Evolutionary conservation across 257 asterid genomes (phyloP).

Genomic region (Datura wrightii): DNA sequence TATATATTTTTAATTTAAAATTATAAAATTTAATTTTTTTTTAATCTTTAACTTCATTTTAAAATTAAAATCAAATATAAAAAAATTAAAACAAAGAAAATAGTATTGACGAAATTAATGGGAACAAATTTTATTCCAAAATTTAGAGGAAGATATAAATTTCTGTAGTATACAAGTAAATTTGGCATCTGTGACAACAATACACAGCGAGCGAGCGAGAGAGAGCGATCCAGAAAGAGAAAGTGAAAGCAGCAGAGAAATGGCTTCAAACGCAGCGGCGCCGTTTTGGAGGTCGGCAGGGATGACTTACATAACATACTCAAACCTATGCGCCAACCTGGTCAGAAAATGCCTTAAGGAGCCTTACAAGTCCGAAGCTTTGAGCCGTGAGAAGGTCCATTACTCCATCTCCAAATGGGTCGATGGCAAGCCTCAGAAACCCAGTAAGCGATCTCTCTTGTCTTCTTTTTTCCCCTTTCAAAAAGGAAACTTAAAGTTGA

Average conservation of each 20-base stretch:
- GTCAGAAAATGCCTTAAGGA: constrained; percentile 92
- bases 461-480: background rate
- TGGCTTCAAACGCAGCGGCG: constrained; percentile 69
- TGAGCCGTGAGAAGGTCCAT: constrained; percentile 89
- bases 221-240: constrained; percentile 32
- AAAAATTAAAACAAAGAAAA: too few species aligned
- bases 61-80: too few species aligned
- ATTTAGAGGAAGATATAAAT: too few species aligned
- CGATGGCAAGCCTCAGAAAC: constrained; percentile 37
- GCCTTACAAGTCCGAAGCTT: constrained; percentile 72
- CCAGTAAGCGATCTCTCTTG: constrained; percentile 4
- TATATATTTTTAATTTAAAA: too few species aligned
- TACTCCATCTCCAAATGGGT: constrained; percentile 45
- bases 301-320: constrained; percentile 88
- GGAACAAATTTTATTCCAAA: too few species aligned
- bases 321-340: constrained; percentile 80
- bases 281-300: constrained; percentile 68
- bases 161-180: too few species aligned
- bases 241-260: constrained; percentile 35
- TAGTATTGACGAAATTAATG: too few species aligned
- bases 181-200: background rate
- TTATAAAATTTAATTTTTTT: too few species aligned
- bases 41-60: too few species aligned
- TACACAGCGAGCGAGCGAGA: background rate
- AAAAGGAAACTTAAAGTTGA: background rate